Evolutionary conservation across 768 basidiomycete species (phyloP), one percentile per base, ranked within the genome.

Genomic region (Rubroboletus pulcherrimus): DNA sequence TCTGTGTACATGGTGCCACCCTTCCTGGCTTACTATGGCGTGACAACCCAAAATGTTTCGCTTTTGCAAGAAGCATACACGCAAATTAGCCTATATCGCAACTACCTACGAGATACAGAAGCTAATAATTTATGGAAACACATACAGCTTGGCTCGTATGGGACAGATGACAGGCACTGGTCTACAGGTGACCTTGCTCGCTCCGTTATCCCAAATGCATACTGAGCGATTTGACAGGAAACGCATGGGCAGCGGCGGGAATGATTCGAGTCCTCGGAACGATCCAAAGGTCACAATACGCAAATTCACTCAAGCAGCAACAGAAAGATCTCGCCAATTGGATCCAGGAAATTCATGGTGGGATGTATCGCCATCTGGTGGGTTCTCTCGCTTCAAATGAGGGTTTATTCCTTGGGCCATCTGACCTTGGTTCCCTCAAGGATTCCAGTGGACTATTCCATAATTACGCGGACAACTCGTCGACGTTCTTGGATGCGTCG

Each of bases 201-300:
- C 14, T 11, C 17, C 12, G n/a, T 46, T 12, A 8, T 33, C 37
- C 3, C 5, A 6, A 11, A 7, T 39, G 2, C 21, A 17, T 34
- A 4, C 34, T 57, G 9, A 65, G 24, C 40, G 5, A 17, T 7
- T 6, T 10, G 11, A 24, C 47, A 88, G 92, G 92, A 0, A 93
- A 94, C 54, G 93, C 76, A 3, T 96, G 93, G 93, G 93, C 89
- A 0, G 90, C 91, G 0, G 87, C 84, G 17, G 93, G 93, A 1
- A 93, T 93, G 80, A 74, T 91, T 10, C 85, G 93, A 7, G 93
- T 94, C 3, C 75, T 89, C 1, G 84, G 81, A 2, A 93, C 90
- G 1, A 85, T 93, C 54, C 75, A 81, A 59, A 73, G 81, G 33
- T 89, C 89, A 0, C 71, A 78, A 47, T 90, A 75, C 57, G 73